Base-by-base conservation (phyloP, 2,329 filamentous ascomycete genomes). In the Ascochyta viciae-villosae region DNA sequence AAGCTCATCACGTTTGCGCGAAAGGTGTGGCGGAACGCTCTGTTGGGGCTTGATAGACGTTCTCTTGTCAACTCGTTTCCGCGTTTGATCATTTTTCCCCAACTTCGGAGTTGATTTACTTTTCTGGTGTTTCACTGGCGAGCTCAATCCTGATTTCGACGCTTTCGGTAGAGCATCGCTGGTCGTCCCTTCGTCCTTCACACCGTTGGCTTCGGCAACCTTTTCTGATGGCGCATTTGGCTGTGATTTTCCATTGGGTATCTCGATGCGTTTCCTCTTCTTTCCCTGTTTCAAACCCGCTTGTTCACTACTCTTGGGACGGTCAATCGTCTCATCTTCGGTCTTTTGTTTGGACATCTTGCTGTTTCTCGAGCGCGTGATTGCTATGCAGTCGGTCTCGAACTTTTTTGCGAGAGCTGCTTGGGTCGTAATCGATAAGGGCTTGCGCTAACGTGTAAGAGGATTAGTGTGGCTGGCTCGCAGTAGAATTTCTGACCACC, bases 1-100 rank as follows among this genome's bases (percentile, higher is more conserved):
- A 4, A 86, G 73, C 3, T 74, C 72, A 47, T 79, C 77, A 16
- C 82, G 81, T 53, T 78, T 80, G 62, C 79, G 77, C 40, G 75
- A 38, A 2, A 74, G 57, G 33, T 74, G 66, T 15, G 56, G 56
- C 24, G 64, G 65, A 8, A 65, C 53, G 19, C n/a, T 55, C 26
- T 44, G 46, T 29, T 62, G 58, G n/a, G 37, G 26, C 10, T 12
- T 45, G 41, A 31, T 45, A 27, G 12, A 37, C 13, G 42, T 15
- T 12, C 19, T 27, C 34, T 40, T 48, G 8, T 29, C 16, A 12
- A 35, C 52, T 35, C 24, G 23, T 54, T 31, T 29, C 60, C 47
- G 16, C 39, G 35, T 15, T 31, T 34, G 19, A 41, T 58, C 24
- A 39, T 29, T 33, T 35, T 37, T 12, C n/a, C 39, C 22, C 48